Evolutionary conservation across 495 filamentous ascomycete species (phyloP).

Genomic region (Podospora appendiculata): DNA sequence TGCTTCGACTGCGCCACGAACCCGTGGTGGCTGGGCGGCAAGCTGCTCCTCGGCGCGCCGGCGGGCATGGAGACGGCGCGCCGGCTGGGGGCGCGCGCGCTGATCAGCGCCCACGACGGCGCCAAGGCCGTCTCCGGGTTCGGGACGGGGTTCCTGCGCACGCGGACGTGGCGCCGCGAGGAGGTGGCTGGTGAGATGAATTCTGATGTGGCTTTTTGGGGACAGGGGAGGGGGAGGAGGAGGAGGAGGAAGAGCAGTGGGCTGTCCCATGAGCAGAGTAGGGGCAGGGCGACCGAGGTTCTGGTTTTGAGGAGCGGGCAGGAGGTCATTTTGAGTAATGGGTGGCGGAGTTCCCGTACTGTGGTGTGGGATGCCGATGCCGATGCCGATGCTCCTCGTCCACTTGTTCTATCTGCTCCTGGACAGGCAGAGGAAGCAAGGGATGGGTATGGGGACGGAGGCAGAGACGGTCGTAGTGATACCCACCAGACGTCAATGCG

Average conservation of each 20-base stretch:
- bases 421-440: too few relatives aligned
- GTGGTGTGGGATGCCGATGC: background rate
- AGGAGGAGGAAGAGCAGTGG: background rate
- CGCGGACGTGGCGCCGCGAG: conserved; percentile 31
- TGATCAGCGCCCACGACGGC: conserved; percentile 62
- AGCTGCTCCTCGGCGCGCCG: conserved; percentile 48
- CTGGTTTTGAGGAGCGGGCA: conserved; percentile 24
- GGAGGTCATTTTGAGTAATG: conserved; percentile 22
- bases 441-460: too few relatives aligned
- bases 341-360: background rate
- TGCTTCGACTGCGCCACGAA: conserved; percentile 52
- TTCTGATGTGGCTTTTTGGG: background rate
- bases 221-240: background rate
- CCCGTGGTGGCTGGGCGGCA: conserved; percentile 60
- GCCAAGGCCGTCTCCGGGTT: conserved; percentile 52
- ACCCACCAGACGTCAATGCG: too few relatives aligned
- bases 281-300: conserved; percentile 16
- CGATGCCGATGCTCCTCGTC: background rate
- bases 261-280: background rate
- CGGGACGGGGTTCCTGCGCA: conserved; percentile 39
- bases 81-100: conserved; percentile 44
- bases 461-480: too few relatives aligned
- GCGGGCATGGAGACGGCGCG: conserved; percentile 50
- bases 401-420: too few relatives aligned
- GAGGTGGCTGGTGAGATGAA: conserved; percentile 28